Percentiles rank a stretch among this genome's conserved stretches.
These are phyloP conservation scores for Sporothrix euskadiensis DNA, from an alignment of 2,329 filamentous ascomycete species.

Conservation along the genomic window DNA sequence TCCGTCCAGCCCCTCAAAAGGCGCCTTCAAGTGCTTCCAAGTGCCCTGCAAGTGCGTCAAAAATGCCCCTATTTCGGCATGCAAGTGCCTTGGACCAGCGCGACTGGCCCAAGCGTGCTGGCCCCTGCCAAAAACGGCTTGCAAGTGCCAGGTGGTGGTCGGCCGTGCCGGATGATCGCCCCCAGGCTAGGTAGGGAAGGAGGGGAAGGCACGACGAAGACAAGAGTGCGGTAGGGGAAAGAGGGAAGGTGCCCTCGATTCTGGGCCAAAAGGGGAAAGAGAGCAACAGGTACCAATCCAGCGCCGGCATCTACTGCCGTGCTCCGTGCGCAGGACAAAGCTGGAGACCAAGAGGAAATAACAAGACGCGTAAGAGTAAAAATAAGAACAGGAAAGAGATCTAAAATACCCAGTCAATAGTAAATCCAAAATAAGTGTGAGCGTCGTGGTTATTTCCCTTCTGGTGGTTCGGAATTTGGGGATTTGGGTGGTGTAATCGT, in stretches of 20 bases:
- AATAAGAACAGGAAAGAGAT: not conserved
- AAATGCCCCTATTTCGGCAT: not conserved
- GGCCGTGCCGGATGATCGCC: constrained; percentile 20
- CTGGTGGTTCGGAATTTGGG: not conserved
- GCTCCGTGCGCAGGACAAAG: not conserved
- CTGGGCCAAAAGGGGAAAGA: constrained; percentile 2
- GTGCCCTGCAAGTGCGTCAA: not conserved
- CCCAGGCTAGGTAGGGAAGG: not conserved
- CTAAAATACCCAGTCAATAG: not conserved
- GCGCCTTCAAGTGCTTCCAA: not conserved
- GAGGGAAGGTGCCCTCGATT: not conserved
- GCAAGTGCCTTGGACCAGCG: not conserved
- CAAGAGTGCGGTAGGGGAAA: not conserved
- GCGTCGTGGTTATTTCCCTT: constrained; percentile 1
- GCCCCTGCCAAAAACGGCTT: not conserved
- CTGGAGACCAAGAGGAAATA: not conserved
- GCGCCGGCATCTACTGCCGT: not conserved
- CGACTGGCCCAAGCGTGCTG: not conserved
- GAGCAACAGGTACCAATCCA: constrained; percentile 7
- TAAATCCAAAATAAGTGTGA: not conserved
- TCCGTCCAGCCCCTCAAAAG: not conserved
- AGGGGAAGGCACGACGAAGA: not conserved
- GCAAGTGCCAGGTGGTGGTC: constrained; percentile 16
- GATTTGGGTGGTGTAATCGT: not conserved
- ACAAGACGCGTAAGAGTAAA: not conserved